Conservation (phyloP, 2,329 filamentous ascomycete species). For the Aspergillus novoparasiticus region DNA sequence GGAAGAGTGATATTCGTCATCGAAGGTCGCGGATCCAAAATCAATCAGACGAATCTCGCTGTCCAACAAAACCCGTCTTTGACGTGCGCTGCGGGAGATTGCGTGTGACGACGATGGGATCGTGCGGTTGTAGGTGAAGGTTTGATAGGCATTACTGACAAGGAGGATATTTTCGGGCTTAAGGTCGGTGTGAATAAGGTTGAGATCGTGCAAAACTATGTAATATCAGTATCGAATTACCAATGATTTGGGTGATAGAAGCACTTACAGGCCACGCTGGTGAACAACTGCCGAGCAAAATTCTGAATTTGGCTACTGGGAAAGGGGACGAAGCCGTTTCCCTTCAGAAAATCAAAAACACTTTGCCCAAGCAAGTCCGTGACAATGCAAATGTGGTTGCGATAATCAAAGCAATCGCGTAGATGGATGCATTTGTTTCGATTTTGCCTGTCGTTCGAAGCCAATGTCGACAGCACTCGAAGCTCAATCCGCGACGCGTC, state of each 20-base stretch:
- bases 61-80: constrained; percentile 64
- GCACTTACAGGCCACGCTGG: constrained; percentile 92
- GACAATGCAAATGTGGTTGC: constrained; percentile 91
- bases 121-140: constrained; percentile 69
- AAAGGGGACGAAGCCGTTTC: constrained; percentile 92
- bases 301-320: constrained; percentile 98
- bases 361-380: constrained; percentile 83
- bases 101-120: constrained; percentile 66
- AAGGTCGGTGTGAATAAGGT: constrained; percentile 87
- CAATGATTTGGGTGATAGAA: background rate
- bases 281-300: constrained; percentile 93
- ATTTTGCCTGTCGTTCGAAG: constrained; percentile 88
- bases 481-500: constrained; percentile 95
- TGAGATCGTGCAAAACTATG: constrained; percentile 89
- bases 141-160: constrained; percentile 66
- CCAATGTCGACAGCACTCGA: constrained; percentile 85
- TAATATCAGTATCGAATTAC: constrained; percentile 28
- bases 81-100: constrained; percentile 59
- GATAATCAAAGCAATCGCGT: constrained; percentile 94
- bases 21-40: constrained; percentile 68
- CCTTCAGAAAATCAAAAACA: constrained; percentile 97
- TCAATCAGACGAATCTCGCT: constrained; percentile 69
- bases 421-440: constrained; percentile 96
- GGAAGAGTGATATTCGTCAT: constrained; percentile 69
- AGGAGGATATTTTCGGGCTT: constrained; percentile 71